These are phyloP conservation scores for Euphorbia lathyris DNA, from an alignment of 345 rosid species.

Conservation along the genomic window DNA sequence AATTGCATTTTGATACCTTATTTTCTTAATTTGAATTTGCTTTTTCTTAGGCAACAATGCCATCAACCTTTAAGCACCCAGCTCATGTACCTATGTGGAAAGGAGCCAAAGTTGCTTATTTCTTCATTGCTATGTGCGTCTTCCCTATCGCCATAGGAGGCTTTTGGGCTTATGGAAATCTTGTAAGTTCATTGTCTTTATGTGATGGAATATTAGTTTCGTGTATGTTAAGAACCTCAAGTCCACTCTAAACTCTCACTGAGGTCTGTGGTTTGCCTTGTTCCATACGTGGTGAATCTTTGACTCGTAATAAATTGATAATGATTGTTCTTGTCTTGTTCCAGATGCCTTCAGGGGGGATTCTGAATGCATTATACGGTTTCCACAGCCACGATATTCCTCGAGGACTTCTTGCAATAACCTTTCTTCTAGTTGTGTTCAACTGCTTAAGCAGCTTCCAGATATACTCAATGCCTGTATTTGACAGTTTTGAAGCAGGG, in stretches of 20 bases:
- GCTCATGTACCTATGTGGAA: conserved; percentile 99
- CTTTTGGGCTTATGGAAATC: conserved; percentile 94
- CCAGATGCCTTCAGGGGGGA: conserved; percentile 94
- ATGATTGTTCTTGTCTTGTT: conserved; percentile 5
- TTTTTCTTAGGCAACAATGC: conserved; percentile 80
- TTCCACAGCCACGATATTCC: conserved; percentile 91
- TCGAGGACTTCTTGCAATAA: conserved; percentile 77
- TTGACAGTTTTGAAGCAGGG: conserved; percentile 94
- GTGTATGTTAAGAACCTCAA: too few relatives aligned
- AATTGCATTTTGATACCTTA: background rate
- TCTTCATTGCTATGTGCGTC: conserved; percentile 83
- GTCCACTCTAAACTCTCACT: too few relatives aligned
- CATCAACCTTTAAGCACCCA: conserved; percentile 94
- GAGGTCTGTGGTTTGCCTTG: too few relatives aligned
- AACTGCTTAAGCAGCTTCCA: conserved; percentile 91
- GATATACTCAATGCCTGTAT: conserved; percentile 93
- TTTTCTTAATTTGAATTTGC: background rate
- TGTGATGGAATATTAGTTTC: too few relatives aligned
- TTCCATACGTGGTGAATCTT: background rate
- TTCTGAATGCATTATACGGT: conserved; percentile 70
- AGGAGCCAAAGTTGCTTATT: conserved; percentile 92
- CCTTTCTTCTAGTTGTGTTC: conserved; percentile 90
- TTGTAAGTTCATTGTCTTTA: conserved; percentile 46
- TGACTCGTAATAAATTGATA: too few relatives aligned
- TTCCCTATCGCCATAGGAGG: conserved; percentile 94